These are phyloP conservation scores for Chaetoceros tenuissimus DNA, from an alignment of 108 stramenopile species.

Conservation along the genomic window DNA sequence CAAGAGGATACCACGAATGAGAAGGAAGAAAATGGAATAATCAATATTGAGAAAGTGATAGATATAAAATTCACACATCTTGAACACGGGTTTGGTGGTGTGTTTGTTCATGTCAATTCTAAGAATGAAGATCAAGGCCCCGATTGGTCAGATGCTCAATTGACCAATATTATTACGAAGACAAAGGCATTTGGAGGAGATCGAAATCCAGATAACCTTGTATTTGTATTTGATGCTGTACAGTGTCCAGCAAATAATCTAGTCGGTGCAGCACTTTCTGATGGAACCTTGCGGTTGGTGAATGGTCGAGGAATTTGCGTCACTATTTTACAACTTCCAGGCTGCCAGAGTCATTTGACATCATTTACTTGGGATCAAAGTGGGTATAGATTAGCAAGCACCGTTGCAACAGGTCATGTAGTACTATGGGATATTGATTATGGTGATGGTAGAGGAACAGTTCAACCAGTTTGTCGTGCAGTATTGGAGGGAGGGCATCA, in stretches of 20 bases:
- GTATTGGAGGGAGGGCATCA: conserved; percentile 72
- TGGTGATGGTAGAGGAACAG: conserved; percentile 15
- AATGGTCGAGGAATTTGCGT: conserved; percentile 61
- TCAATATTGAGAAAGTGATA: not conserved
- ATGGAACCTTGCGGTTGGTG: conserved; percentile 59
- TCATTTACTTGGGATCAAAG: conserved; percentile 68
- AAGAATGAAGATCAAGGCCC: conserved; percentile 16
- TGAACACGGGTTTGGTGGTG: conserved; percentile 19
- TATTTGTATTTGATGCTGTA: conserved; percentile 76
- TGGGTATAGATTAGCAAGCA: conserved; percentile 59
- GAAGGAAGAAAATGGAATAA: not conserved
- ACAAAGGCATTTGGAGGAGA: conserved; percentile 56
- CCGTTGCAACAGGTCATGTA: conserved; percentile 72
- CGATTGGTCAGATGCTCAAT: not conserved
- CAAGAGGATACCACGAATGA: not conserved
- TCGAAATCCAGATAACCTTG: conserved; percentile 66
- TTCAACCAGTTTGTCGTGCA: conserved; percentile 43
- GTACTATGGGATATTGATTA: conserved; percentile 38
- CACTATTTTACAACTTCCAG: conserved; percentile 38
- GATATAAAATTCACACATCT: conserved; percentile 2
- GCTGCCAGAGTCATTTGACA: conserved; percentile 57
- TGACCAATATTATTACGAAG: conserved; percentile 14
- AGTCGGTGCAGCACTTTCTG: conserved; percentile 74
- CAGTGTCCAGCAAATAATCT: conserved; percentile 58
- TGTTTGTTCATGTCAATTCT: conserved; percentile 24